phyloP scores from a whole-genome alignment of 208 protist genomes.

The Dictyostelium gargantuum region DNA sequence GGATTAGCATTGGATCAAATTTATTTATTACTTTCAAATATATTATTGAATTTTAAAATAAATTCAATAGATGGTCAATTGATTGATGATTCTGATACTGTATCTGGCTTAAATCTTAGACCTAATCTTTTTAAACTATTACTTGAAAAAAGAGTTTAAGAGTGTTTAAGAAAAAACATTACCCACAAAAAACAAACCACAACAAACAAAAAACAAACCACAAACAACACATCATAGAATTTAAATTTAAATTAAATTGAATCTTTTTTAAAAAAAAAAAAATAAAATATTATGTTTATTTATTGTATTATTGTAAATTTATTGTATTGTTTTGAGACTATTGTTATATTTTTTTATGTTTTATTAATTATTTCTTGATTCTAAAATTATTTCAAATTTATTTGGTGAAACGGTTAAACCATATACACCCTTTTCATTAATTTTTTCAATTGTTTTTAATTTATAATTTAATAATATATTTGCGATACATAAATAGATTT shows the following conservation, averaged over 20 bases:
- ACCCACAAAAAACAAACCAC: too few relatives aligned
- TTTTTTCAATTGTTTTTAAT: neutral
- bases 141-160: neutral
- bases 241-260: neutral
- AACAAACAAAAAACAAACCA: too few relatives aligned
- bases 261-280: too few relatives aligned
- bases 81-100: constrained; percentile 6
- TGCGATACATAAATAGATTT: neutral
- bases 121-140: neutral
- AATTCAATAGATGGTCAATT: neutral
- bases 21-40: constrained; percentile 27
- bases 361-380: neutral
- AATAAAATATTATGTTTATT: too few relatives aligned
- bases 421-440: neutral
- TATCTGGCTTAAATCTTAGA: neutral
- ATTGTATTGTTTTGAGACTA: neutral
- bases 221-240: neutral
- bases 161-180: too few relatives aligned
- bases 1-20: neutral
- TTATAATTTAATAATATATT: constrained; percentile 35
- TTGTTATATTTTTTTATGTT: neutral
- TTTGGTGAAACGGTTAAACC: neutral
- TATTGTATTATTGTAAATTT: too few relatives aligned
- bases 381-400: neutral
- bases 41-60: constrained; percentile 31